Base-by-base conservation (phyloP, 164 flowering plant genomes). In the Umbellularia californica region DNA sequence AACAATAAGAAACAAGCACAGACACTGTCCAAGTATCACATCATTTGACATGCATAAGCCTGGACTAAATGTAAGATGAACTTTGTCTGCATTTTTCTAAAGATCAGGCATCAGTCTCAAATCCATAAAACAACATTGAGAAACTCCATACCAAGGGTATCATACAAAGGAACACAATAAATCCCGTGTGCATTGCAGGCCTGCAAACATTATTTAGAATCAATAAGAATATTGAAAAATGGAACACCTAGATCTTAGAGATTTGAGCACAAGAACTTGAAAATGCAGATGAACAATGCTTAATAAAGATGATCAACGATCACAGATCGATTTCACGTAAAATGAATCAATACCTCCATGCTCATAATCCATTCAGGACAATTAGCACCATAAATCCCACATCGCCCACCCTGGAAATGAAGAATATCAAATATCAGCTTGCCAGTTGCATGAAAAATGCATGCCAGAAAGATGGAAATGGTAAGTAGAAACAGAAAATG, bases 161-260 rank as follows among this genome's bases (percentile, higher is more conserved):
- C 99, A 81, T 96, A 96, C 58, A 96, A 78, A 77, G 99, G 99
- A 79, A 96, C 98, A 79, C 98, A 96, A 75, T 85, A 85, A 71
- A 94, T 81, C 60, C 96, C 99, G 79, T 92, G 98, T 78, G 98
- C 98, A 86, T 96, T 96, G 83, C 99, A 96, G 20, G 98, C 99
- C 97, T 96, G 97, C 83, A 85, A 58, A 72, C 70, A 55, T 33
- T 33, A 71, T 13, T 65, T 30, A 72, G 64, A 25, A 69, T 75
- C 70, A 72, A 35, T 22, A 58, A 41, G 60, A 69, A 20, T 28
- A 24, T 64, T 28, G 33, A 41, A 19, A 5, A n/a, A 4, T 13
- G 51, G 12, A 25, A 50, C 60, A 63, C 33, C 1, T 15, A 30
- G 72, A 70, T 15, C 19, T 47, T n/a, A 5, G 28, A 47, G 30